These are phyloP conservation scores for Oryza longistaminata DNA, from an alignment of 176 grass and related monocot genomes.

Conservation along the genomic window DNA sequence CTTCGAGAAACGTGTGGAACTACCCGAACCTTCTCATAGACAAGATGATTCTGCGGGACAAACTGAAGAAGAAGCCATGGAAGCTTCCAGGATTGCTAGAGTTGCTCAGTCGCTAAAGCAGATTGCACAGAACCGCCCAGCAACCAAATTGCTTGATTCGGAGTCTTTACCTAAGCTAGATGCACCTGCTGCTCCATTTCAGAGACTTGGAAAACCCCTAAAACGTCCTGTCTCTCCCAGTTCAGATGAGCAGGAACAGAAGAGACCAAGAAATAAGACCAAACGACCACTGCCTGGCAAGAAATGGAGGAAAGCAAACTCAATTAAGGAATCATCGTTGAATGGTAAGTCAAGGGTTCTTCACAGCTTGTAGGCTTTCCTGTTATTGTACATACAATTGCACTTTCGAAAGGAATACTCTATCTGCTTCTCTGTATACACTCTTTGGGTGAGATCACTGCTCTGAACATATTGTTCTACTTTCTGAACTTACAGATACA, in stretches of 20 bases:
- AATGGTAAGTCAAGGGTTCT: conserved; percentile 29
- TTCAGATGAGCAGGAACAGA: conserved; percentile 54
- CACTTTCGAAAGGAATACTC: not conserved
- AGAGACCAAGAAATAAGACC: conserved; percentile 50
- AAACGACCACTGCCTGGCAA: conserved; percentile 80
- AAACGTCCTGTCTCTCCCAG: conserved; percentile 50
- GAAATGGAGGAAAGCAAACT: conserved; percentile 68
- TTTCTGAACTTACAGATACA: conserved; percentile 43
- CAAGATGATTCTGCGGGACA: conserved; percentile 28
- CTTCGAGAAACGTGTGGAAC: conserved; percentile 76
- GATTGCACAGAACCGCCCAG: conserved; percentile 57
- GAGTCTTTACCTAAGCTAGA: conserved; percentile 71
- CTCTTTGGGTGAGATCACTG: not conserved
- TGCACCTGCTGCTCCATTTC: conserved; percentile 82
- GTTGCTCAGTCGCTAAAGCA: conserved; percentile 60
- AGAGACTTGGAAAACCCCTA: conserved; percentile 62
- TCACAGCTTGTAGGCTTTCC: conserved; percentile 8
- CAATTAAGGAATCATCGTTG: conserved; percentile 43
- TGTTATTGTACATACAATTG: conserved; percentile 10
- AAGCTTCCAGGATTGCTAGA: conserved; percentile 70
- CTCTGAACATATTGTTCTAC: conserved; percentile 20
- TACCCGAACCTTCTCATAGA: conserved; percentile 39
- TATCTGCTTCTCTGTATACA: not conserved
- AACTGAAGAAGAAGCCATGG: conserved; percentile 43
- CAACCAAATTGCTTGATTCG: conserved; percentile 81